Evolutionary conservation across 2,329 filamentous ascomycete species (phyloP).

Genomic region (Diplodia corticola): DNA sequence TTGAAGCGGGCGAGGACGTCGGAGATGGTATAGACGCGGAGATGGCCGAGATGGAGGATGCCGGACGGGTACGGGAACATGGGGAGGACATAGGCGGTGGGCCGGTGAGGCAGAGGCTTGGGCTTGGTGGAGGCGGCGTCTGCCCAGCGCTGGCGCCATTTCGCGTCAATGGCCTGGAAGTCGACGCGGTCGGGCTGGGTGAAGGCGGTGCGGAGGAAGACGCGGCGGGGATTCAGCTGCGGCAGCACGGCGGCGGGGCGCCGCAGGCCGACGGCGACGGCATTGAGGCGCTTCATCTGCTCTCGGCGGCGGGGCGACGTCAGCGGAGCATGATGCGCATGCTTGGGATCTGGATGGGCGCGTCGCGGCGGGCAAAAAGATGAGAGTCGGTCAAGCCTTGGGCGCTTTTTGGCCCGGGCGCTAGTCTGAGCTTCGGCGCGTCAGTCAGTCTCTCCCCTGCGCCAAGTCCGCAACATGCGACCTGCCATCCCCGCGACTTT

Average conservation of each 20-base stretch:
- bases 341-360: neutral
- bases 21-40: slow-evolving; percentile 87
- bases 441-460: slow-evolving; percentile 18
- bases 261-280: slow-evolving; percentile 3
- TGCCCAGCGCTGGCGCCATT: slow-evolving; percentile 57
- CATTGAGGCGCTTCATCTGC: slow-evolving; percentile 17
- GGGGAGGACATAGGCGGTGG: slow-evolving; percentile 69
- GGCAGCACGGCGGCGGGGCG: neutral
- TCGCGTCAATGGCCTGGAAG: slow-evolving; percentile 50
- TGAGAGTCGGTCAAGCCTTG: neutral
- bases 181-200: slow-evolving; percentile 34
- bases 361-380: neutral
- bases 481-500: neutral
- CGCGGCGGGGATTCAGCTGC: neutral
- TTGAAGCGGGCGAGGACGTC: slow-evolving; percentile 80
- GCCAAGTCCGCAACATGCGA: slow-evolving; percentile 18
- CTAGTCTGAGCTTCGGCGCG: slow-evolving; percentile 11
- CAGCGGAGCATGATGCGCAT: slow-evolving; percentile 6
- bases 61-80: slow-evolving; percentile 96
- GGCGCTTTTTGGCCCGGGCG: neutral
- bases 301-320: neutral
- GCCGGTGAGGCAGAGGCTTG: slow-evolving; percentile 5
- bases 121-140: slow-evolving; percentile 9
- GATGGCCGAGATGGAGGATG: slow-evolving; percentile 79
- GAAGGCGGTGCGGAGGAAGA: slow-evolving; percentile 11